A percentile compares a stretch with the other conserved stretches of the same genome.
Evolutionary conservation across 352 stramenopile species (phyloP).

Genomic region (Pythium monospermum): DNA sequence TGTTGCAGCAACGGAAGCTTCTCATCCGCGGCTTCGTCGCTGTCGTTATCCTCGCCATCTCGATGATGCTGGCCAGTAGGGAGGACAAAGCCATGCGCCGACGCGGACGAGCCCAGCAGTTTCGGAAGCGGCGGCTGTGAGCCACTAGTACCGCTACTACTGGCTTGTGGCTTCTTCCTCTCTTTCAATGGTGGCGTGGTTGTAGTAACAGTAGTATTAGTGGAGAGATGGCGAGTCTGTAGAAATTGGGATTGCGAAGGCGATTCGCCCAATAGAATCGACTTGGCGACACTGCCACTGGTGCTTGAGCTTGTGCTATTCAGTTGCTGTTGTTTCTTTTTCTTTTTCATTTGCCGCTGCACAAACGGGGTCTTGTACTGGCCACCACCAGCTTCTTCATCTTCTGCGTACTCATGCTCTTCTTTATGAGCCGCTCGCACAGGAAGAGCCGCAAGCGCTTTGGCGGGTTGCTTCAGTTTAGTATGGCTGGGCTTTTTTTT

Average conservation of each 20-base stretch:
- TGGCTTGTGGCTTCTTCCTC: constrained; percentile 33
- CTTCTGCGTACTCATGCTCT: constrained; percentile 28
- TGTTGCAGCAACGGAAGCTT: constrained; percentile 45
- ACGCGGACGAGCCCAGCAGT: constrained; percentile 29
- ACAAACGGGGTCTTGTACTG: too few species aligned
- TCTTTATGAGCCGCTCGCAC: too few species aligned
- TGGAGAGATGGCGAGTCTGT: constrained; percentile 14
- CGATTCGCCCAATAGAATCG: constrained; percentile 45
- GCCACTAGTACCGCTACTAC: constrained; percentile 21
- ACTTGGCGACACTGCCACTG: constrained; percentile 41
- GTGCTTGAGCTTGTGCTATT: constrained; percentile 39
- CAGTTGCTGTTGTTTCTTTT: too few species aligned
- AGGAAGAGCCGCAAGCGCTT: too few species aligned
- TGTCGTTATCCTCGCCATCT: constrained; percentile 22
- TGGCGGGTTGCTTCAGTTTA: too few species aligned
- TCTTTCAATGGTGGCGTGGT: constrained; percentile 16
- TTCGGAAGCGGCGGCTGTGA: constrained; percentile 44
- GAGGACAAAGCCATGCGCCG: constrained; percentile 18
- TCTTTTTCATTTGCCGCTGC: too few species aligned
- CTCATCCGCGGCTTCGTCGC: constrained; percentile 24
- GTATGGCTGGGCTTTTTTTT: too few species aligned
- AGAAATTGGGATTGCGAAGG: constrained; percentile 19
- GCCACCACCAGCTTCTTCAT: constrained; percentile 9
- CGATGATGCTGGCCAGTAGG: constrained; percentile 1
- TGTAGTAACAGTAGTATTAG: constrained; percentile 1